Evolutionary conservation across 805 yeast species (phyloP).

Genomic region (Candida golubevii): DNA sequence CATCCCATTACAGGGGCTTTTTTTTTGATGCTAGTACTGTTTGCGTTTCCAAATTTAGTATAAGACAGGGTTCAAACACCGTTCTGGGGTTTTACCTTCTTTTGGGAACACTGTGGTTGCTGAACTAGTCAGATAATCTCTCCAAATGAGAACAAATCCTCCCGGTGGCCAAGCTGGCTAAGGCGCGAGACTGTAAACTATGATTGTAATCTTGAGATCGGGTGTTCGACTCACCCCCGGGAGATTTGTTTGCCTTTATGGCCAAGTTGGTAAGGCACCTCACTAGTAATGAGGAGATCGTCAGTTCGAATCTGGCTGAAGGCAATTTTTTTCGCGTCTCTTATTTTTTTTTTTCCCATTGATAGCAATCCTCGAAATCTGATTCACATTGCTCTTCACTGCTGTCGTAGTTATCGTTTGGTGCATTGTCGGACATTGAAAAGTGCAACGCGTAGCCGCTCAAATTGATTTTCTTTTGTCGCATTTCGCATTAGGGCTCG

Average conservation of each 20-base stretch:
- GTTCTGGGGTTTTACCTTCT: too few relatives aligned
- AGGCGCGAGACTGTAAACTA: slow-evolving; percentile 48
- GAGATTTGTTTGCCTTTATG: slow-evolving; percentile 27
- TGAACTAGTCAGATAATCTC: too few relatives aligned
- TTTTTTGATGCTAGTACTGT: too few relatives aligned
- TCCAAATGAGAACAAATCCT: too few relatives aligned
- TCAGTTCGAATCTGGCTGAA: slow-evolving; percentile 21
- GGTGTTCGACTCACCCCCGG: slow-evolving; percentile 52
- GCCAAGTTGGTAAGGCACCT: slow-evolving; percentile 19
- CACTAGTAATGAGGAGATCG: slow-evolving; percentile 20
- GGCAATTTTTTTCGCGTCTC: slow-evolving; percentile 9
- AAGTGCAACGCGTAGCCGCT: neutral
- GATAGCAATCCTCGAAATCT: too few relatives aligned
- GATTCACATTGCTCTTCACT: too few relatives aligned
- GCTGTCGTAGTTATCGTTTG: too few relatives aligned
- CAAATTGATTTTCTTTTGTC: neutral
- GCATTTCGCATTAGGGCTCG: too few relatives aligned
- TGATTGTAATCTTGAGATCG: slow-evolving; percentile 45
- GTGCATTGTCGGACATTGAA: neutral
- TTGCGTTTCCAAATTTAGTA: too few relatives aligned
- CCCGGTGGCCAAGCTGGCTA: slow-evolving; percentile 51
- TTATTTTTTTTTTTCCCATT: neutral
- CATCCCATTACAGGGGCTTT: too few relatives aligned
- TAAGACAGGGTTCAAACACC: too few relatives aligned
- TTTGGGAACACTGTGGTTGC: too few relatives aligned